Evolutionary conservation across 2,329 filamentous ascomycete genomes (phyloP).

Genomic region (Epichloe hybrida): DNA sequence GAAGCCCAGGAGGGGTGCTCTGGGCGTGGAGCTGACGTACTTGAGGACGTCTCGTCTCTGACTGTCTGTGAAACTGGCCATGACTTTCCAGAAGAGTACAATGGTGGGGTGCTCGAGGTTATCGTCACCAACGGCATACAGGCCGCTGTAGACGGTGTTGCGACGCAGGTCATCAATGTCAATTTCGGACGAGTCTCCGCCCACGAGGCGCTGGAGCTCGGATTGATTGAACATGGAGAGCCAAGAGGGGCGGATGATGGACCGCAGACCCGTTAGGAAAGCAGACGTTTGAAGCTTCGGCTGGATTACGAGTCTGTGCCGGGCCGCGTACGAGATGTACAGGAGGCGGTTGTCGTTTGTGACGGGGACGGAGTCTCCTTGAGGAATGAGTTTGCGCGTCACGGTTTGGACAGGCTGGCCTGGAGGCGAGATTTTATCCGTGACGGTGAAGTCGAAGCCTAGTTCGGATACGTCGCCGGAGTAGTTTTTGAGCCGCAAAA

Average conservation of each 20-base stretch:
- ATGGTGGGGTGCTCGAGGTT: slow-evolving; percentile 74
- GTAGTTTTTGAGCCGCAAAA: slow-evolving; percentile 75
- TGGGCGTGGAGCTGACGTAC: slow-evolving; percentile 87
- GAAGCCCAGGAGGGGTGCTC: slow-evolving; percentile 83
- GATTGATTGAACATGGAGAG: slow-evolving; percentile 97
- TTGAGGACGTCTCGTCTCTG: slow-evolving; percentile 81
- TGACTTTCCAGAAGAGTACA: slow-evolving; percentile 80
- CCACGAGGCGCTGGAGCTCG: slow-evolving; percentile 85
- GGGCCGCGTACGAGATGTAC: slow-evolving; percentile 88
- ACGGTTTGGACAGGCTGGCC: slow-evolving; percentile 42
- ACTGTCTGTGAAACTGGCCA: slow-evolving; percentile 59
- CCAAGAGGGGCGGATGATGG: slow-evolving; percentile 86
- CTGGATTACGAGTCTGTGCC: slow-evolving; percentile 73
- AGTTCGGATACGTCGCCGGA: slow-evolving; percentile 58
- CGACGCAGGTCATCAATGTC: slow-evolving; percentile 73
- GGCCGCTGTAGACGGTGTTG: slow-evolving; percentile 76
- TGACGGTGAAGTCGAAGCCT: slow-evolving; percentile 77
- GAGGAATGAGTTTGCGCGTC: slow-evolving; percentile 61
- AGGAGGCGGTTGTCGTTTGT: slow-evolving; percentile 85
- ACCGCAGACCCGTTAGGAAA: slow-evolving; percentile 72
- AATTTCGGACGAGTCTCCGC: slow-evolving; percentile 74
- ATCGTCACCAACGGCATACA: slow-evolving; percentile 85
- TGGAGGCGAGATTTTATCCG: slow-evolving; percentile 46
- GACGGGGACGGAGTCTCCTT: slow-evolving; percentile 64
- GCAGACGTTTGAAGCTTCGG: slow-evolving; percentile 70